A percentile compares a stretch with the other conserved stretches of the same genome.
Conservation (phyloP, 768 basidiomycete species). For the Phaffia tasmanica region DNA sequence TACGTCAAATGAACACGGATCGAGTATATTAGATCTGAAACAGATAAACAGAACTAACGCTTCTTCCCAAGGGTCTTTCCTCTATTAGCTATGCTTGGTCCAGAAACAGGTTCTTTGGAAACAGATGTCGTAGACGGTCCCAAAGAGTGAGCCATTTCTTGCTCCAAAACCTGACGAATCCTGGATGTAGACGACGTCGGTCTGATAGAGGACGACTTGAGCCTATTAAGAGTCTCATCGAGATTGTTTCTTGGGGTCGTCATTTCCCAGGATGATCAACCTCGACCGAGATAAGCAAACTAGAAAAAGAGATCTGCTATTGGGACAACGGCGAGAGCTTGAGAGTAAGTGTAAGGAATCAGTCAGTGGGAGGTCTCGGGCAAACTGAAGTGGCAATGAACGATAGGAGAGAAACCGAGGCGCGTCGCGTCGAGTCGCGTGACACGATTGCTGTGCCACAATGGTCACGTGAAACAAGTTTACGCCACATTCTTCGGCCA, state of each 20-base stretch:
- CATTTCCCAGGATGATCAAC: neutral
- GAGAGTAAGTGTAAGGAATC: no score
- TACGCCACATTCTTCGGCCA: no score
- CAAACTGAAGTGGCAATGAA: no score
- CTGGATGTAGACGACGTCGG: neutral
- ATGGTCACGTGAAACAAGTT: no score
- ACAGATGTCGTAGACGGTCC: neutral
- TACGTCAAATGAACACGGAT: neutral
- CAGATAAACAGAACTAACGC: neutral
- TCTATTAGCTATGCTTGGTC: neutral
- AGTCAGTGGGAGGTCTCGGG: no score
- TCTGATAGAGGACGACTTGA: conserved; percentile 3
- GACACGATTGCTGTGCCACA: no score
- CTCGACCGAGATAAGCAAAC: no score
- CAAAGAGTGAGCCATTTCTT: neutral
- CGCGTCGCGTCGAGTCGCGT: no score
- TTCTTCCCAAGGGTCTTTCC: neutral
- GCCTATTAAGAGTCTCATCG: conserved; percentile 15
- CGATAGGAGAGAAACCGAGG: no score
- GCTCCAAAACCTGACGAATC: neutral
- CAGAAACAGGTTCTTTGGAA: neutral
- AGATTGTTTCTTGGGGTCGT: conserved; percentile 23
- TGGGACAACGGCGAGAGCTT: no score
- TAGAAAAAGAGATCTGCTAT: no score
- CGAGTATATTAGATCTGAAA: no score